Evolutionary conservation across 345 rosid species (phyloP), one percentile per base, ranked within the genome.

Genomic region (Carallia pectinifolia): DNA sequence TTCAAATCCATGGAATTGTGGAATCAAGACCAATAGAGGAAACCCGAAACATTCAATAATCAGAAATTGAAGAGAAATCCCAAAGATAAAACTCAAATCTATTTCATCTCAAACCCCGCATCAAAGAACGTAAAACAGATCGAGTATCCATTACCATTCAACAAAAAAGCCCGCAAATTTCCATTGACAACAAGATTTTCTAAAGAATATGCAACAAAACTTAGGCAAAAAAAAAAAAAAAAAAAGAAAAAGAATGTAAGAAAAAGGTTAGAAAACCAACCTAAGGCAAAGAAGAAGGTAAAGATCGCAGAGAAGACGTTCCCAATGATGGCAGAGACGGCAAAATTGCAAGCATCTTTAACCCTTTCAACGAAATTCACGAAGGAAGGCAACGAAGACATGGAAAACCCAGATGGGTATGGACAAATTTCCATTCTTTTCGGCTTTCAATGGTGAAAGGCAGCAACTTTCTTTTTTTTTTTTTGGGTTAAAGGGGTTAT

Each of bases 231-330:
- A 23, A 23, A 23, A 23, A n/a, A n/a, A n/a, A n/a, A 23, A 23
- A 23, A 23, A 60, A 27, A 23, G 7, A 23, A 27, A 30, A n/a
- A 4, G 18, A 23, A 61, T 10, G 4, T 33, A 33, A 23, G 23
- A 23, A 59, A 48, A 47, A 4, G 33, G 16, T 6, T 44, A 5
- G 6, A 63, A 37, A 55, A 79, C 96, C 4, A 79, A 95, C 99
- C 99, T 78, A 90, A 75, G 0, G 99, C 98, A 76, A 95, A 95
- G 87, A 92, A 89, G 87, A 90, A 95, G 72, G 98, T 95, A 78
- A 95, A 85, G 86, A 95, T 85, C 59, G 98, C 98, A 16, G 96
- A 92, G 87, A 92, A 81, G 40, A 95, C 75, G 79, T 89, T 95
- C 19, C 97, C 98, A 31, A 92, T 70, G 60, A 90, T 77, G 31